Percentiles rank a stretch among this genome's conserved stretches.
These are phyloP conservation scores for Thielaviopsis punctulata DNA, from an alignment of 2,329 filamentous ascomycete species.

Conservation along the genomic window DNA sequence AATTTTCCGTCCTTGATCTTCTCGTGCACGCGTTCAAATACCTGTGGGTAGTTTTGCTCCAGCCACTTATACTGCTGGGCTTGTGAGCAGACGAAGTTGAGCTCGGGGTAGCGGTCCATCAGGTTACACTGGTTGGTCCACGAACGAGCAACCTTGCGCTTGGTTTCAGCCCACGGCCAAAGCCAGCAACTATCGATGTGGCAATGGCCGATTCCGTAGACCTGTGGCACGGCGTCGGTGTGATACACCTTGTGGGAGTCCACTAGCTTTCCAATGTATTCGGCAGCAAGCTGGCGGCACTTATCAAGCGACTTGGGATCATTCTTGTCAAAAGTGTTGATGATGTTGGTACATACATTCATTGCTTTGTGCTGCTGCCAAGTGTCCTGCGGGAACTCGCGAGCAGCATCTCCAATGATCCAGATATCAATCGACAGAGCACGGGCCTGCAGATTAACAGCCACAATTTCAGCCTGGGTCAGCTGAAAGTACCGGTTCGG, in stretches of 20 bases:
- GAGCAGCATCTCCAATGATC: conserved; percentile 84
- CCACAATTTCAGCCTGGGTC: conserved; percentile 65
- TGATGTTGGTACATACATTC: conserved; percentile 69
- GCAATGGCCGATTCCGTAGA: conserved; percentile 85
- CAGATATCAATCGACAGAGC: conserved; percentile 83
- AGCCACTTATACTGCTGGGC: conserved; percentile 98
- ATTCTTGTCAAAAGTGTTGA: conserved; percentile 73
- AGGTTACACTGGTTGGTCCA: conserved; percentile 96
- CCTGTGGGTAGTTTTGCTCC: conserved; percentile 70
- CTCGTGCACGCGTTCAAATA: conserved; percentile 76
- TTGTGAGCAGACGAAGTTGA: conserved; percentile 81
- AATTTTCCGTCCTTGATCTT: conserved; percentile 86
- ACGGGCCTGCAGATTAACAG: conserved; percentile 71
- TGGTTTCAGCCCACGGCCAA: conserved; percentile 96
- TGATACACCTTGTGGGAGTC: conserved; percentile 76
- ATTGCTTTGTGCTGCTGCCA: conserved; percentile 81
- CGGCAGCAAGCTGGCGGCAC: conserved; percentile 64
- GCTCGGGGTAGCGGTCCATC: conserved; percentile 87
- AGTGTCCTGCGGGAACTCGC: conserved; percentile 76
- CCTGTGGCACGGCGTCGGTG: conserved; percentile 53
- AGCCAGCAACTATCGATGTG: conserved; percentile 98
- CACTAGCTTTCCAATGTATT: conserved; percentile 66
- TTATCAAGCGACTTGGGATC: conserved; percentile 61
- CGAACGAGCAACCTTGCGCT: conserved; percentile 84
- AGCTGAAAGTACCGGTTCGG: conserved; percentile 71